Base-by-base conservation (phyloP, 176 grass and related monocot species). In the Melocanna baccifera region DNA sequence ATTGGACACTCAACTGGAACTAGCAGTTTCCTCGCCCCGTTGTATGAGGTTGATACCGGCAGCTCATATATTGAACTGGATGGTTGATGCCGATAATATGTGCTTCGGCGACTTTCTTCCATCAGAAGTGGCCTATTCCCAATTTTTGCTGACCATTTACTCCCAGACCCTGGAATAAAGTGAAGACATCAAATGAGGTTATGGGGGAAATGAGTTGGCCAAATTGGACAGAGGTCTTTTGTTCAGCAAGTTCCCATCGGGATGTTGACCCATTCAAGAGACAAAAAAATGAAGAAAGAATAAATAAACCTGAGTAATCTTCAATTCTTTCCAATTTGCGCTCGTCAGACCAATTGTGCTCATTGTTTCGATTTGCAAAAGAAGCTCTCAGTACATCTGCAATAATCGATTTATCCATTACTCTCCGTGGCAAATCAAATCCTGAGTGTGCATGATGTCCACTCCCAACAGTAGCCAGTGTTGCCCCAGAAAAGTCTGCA, bases 91-190 rank as follows among this genome's bases (percentile, higher is more conserved):
- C 91, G 88, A 46, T 78, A 90, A 82, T 99, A 99, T 67, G 96
- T 91, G 67, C 81, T 96, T 23, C 93, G 88, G 7, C 88, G 86
- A 85, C 83, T 89, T 30, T 96, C 93, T 81, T 96, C 96, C 39
- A 96, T 92, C 18, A 84, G 43, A 85, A 78, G 12, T 64, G 82
- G 70, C 45, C 86, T 96, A 82, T 89, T 96, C 15, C 87, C 91
- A 80, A 77, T 83, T 90, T 89, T 96, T 1, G 55, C 30, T 15
- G 75, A 73, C 77, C 83, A 85, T 85, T 82, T 94, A 57, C 83
- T 66, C 26, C 85, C 86, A 16, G 73, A 87, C 62, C 89, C 96
- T 95, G 82, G 30, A 64, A 88, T 12, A 80, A 59, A 84, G 22
- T 6, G 23, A 66, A 56, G 50, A 32, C 22, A 76, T 3, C 51